phyloP scores from a whole-genome alignment of 805 yeast species.

The Kregervanrija pseudodelftensis region DNA sequence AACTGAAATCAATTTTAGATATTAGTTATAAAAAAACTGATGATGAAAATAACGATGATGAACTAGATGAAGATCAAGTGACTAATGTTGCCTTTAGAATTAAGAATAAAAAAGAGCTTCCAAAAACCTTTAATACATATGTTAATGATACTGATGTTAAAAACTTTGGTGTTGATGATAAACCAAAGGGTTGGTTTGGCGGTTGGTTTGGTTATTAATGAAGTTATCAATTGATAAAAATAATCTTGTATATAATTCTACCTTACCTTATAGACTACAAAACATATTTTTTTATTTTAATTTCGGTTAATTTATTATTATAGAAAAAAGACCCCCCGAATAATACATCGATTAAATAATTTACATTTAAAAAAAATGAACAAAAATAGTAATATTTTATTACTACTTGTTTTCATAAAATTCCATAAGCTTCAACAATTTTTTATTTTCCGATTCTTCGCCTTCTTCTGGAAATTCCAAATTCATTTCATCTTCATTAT shows the following conservation, averaged over 20 bases:
- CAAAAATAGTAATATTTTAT: not conserved
- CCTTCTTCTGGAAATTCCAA: slow-evolving; percentile 23
- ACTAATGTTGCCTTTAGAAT: slow-evolving; percentile 19
- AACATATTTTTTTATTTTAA: no score
- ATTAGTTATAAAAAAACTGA: slow-evolving; percentile 16
- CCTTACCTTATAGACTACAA: no score
- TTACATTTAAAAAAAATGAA: no score
- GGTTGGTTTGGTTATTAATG: slow-evolving; percentile 14
- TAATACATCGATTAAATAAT: no score
- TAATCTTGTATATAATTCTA: not conserved
- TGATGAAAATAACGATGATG: slow-evolving; percentile 9
- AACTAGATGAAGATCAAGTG: slow-evolving; percentile 17
- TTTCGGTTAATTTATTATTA: no score
- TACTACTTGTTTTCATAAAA: slow-evolving; percentile 15
- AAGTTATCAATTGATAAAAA: not conserved
- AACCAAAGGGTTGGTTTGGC: slow-evolving; percentile 20
- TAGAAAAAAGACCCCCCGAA: no score
- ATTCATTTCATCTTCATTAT: slow-evolving; percentile 11
- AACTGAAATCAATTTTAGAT: slow-evolving; percentile 48
- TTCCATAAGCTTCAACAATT: slow-evolving; percentile 14
- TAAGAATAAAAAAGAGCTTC: slow-evolving; percentile 17
- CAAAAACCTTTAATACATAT: slow-evolving; percentile 24
- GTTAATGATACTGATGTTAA: slow-evolving; percentile 18
- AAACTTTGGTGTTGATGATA: slow-evolving; percentile 22
- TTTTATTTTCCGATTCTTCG: slow-evolving; percentile 15